phyloP scores from a whole-genome alignment of 2,329 filamentous ascomycete genomes.

The Botrytis paeoniae region DNA sequence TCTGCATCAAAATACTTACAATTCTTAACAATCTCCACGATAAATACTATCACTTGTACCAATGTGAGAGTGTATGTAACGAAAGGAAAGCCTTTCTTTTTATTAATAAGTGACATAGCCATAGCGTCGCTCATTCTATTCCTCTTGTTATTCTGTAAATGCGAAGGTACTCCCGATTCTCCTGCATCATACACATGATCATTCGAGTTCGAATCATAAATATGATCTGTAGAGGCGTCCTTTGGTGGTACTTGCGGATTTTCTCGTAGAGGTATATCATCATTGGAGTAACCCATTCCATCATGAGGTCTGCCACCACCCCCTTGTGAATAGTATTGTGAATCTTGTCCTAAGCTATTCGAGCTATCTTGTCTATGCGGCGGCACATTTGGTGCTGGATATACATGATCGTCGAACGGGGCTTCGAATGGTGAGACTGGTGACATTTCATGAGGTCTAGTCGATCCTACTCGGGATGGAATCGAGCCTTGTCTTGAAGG shows the following conservation, averaged over 20 bases:
- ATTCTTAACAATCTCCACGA: slow-evolving; percentile 82
- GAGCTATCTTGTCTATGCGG: slow-evolving; percentile 35
- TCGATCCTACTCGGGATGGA: slow-evolving; percentile 22
- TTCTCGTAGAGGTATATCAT: slow-evolving; percentile 58
- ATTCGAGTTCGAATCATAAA: slow-evolving; percentile 40
- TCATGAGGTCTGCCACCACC: slow-evolving; percentile 42
- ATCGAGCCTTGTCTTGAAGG: slow-evolving; percentile 25
- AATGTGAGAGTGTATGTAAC: slow-evolving; percentile 77
- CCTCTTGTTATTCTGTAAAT: slow-evolving; percentile 36
- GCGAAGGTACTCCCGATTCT: slow-evolving; percentile 33
- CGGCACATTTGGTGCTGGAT: slow-evolving; percentile 45
- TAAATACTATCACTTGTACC: slow-evolving; percentile 80
- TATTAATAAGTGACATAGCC: slow-evolving; percentile 47
- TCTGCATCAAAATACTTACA: slow-evolving; percentile 51
- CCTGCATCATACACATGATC: slow-evolving; percentile 63
- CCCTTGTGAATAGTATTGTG: slow-evolving; percentile 53
- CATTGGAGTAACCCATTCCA: slow-evolving; percentile 40
- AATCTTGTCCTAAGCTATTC: slow-evolving; percentile 49
- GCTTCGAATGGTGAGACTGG: slow-evolving; percentile 58
- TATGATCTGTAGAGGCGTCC: slow-evolving; percentile 9
- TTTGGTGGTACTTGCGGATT: slow-evolving; percentile 41
- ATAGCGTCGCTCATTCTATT: slow-evolving; percentile 52
- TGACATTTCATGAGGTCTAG: slow-evolving; percentile 20
- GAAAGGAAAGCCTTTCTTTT: slow-evolving; percentile 57
- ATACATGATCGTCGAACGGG: slow-evolving; percentile 66